Evolutionary conservation across 306 rosid species (phyloP).

Genomic region (Hippophae tibetana): DNA sequence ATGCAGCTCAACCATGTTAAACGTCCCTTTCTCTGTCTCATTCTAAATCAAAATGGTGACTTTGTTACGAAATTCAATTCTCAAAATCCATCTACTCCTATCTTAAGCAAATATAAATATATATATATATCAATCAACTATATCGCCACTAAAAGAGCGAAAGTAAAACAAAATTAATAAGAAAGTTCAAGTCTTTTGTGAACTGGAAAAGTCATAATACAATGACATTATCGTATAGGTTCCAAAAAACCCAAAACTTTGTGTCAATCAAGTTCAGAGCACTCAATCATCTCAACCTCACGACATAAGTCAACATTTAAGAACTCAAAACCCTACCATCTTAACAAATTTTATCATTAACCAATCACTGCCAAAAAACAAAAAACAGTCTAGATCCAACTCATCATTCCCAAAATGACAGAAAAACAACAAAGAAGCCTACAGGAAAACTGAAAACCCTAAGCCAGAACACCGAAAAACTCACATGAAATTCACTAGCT

Average conservation of each 20-base stretch:
- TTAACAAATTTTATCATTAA: conserved; percentile 15
- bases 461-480: conserved; percentile 23
- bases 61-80: too few relatives aligned
- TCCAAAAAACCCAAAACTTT: conserved; percentile 1
- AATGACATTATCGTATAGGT: not conserved
- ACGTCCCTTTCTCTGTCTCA: too few relatives aligned
- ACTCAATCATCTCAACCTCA: not conserved
- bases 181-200: too few relatives aligned
- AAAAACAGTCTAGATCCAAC: not conserved
- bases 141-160: too few relatives aligned
- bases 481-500: conserved; percentile 22
- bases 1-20: too few relatives aligned
- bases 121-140: too few relatives aligned
- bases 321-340: not conserved
- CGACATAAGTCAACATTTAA: not conserved
- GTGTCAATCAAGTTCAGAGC: not conserved
- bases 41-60: too few relatives aligned
- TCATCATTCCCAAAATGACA: not conserved
- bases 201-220: too few relatives aligned
- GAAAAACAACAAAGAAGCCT: not conserved
- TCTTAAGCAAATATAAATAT: too few relatives aligned
- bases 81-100: too few relatives aligned
- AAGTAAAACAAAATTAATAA: too few relatives aligned
- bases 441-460: conserved; percentile 12
- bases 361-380: conserved; percentile 10